phyloP scores from a whole-genome alignment of 352 stramenopile species.

The Phytopythium litorale region DNA sequence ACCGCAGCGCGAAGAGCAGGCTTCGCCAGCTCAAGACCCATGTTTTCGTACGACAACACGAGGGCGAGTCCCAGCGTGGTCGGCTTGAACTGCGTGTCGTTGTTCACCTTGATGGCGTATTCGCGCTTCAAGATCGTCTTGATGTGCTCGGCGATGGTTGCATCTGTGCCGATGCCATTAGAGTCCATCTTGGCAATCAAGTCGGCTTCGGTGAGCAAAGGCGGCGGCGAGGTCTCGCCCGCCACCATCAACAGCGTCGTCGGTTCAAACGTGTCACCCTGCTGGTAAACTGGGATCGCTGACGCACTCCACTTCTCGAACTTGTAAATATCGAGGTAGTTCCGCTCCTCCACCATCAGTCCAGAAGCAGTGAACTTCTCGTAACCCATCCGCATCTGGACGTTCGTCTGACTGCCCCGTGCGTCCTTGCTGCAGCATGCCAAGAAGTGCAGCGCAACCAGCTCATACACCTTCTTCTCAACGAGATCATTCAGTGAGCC shows the following conservation, averaged over 20 bases:
- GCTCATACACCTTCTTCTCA: slow-evolving; percentile 96
- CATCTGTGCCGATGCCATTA: slow-evolving; percentile 95
- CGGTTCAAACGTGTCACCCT: slow-evolving; percentile 71
- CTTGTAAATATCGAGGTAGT: slow-evolving; percentile 95
- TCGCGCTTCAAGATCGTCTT: slow-evolving; percentile 97
- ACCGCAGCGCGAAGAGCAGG: slow-evolving; percentile 90
- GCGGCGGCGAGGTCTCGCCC: slow-evolving; percentile 82
- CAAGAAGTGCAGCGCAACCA: slow-evolving; percentile 98
- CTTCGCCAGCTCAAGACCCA: slow-evolving; percentile 97
- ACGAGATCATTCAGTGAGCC: slow-evolving; percentile 68
- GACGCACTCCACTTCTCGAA: slow-evolving; percentile 92
- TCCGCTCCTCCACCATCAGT: slow-evolving; percentile 89
- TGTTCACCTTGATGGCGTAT: slow-evolving; percentile 95
- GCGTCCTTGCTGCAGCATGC: slow-evolving; percentile 97
- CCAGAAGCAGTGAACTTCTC: slow-evolving; percentile 89
- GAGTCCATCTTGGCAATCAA: slow-evolving; percentile 94
- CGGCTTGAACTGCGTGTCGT: slow-evolving; percentile 91
- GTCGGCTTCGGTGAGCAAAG: slow-evolving; percentile 90
- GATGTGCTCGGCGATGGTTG: slow-evolving; percentile 97
- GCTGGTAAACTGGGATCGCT: slow-evolving; percentile 81
- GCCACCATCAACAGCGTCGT: slow-evolving; percentile 61
- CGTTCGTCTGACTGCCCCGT: slow-evolving; percentile 83
- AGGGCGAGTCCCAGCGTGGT: slow-evolving; percentile 89
- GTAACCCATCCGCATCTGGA: slow-evolving; percentile 82
- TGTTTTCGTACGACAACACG: slow-evolving; percentile 89